Base-by-base conservation (phyloP, 805 yeast genomes). In the Wickerhamiella parazyma region DNA sequence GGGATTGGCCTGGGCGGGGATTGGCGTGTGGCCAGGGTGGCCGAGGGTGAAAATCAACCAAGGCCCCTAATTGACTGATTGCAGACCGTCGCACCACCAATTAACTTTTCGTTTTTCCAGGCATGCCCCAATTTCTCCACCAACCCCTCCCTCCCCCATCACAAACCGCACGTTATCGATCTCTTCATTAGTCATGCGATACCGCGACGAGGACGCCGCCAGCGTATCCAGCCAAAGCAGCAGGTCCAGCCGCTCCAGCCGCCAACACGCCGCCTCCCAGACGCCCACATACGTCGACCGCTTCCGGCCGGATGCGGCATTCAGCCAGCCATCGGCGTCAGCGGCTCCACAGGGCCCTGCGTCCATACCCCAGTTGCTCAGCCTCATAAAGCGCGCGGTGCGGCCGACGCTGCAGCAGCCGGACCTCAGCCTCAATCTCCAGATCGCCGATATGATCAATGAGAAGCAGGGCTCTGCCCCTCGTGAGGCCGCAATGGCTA, bases 401-500 rank as follows among this genome's bases (percentile, higher is more conserved):
- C 74, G 91, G 52, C 80, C 91, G 31, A 69, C 89, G 1, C 67
- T 83, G 38, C 58, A 67, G 20, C 95, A 89, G 64, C 97, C 98
- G 5, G 89, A 91, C 57, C 70, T 87, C 46, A 83, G 85, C 3
- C 65, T 86, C 49, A 91, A 89, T 59, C 65, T 91, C 52, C 96
- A 89, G 58, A 87, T 91, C 47, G 89, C 96, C 48, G 99, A 91
- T 62, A 72, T 80, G 55, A 77, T 91, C 61, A 91, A 91, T 58
- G 87, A 81, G 44, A 89, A 89, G 57, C 94, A 87, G 65, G 97
- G 94, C 20, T 72, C 75, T 14, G 69, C 83, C 51, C 95, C 97
- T 2, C 71, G 95, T 48, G 96, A 89, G 57, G 96, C 97, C 3
- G 93, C 94, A 5, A 71, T 77, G 49, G 78, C 87, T 5, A 77